Evolutionary conservation across 352 stramenopile species (phyloP).

Genomic region (Phytophthora sp.): DNA sequence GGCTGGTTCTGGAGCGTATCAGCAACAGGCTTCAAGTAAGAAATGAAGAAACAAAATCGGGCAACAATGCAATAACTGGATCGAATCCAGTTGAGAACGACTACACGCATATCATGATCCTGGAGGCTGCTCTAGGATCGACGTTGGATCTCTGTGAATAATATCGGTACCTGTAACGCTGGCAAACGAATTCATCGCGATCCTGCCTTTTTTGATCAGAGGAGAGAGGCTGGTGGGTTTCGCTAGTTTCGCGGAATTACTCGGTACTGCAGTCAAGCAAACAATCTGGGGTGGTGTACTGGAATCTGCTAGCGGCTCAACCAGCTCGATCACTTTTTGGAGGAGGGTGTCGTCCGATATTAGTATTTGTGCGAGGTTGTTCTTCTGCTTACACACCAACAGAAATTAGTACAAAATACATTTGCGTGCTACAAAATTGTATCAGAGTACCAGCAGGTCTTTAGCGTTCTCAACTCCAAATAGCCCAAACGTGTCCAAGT

Average conservation of each 20-base stretch:
- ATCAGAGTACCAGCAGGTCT: slow-evolving; percentile 38
- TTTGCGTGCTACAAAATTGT: not conserved
- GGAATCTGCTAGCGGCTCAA: slow-evolving; percentile 8
- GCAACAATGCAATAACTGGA: not conserved
- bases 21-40: slow-evolving; percentile 38
- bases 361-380: slow-evolving; percentile 7
- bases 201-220: slow-evolving; percentile 18
- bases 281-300: not conserved
- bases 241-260: not conserved
- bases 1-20: slow-evolving; percentile 26
- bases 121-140: slow-evolving; percentile 52
- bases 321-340: slow-evolving; percentile 33
- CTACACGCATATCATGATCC: slow-evolving; percentile 46
- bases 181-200: slow-evolving; percentile 5
- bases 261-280: not conserved
- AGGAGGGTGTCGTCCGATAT: slow-evolving; percentile 28
- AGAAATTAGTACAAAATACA: slow-evolving; percentile 3
- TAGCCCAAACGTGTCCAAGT: slow-evolving; percentile 16
- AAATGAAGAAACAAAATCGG: slow-evolving; percentile 28
- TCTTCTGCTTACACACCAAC: slow-evolving; percentile 12
- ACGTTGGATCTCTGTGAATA: slow-evolving; percentile 36
- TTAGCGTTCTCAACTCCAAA: slow-evolving; percentile 23
- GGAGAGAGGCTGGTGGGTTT: slow-evolving; percentile 28
- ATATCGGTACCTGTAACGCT: not conserved
- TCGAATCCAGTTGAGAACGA: slow-evolving; percentile 12